Base-by-base conservation (phyloP, 1,139 yeast genomes). In the Taphrina confusa region DNA sequence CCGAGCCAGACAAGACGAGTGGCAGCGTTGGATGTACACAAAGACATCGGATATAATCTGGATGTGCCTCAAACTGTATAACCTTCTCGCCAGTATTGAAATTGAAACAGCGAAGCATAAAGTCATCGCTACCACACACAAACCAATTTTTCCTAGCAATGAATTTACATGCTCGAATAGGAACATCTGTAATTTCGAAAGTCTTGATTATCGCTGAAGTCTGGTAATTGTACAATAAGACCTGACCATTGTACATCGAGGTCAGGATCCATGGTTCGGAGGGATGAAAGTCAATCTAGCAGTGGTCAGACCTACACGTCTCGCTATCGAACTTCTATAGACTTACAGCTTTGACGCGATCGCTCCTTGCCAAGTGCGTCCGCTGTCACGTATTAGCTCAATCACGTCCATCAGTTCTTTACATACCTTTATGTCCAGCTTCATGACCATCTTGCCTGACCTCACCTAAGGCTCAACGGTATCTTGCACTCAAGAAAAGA, bases 91-190 rank as follows among this genome's bases (percentile, higher is more conserved):
- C 92, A 31, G 98, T 92, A 74, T 90, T 89, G 77, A 89, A 90
- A 74, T 92, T 92, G 78, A 84, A 92, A 23, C 92, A 95, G 69
- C 98, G 82, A 63, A 92, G 78, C 72, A 87, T 92, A 79, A 86
- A 91, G 75, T 92, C 99, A 73, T 92, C 99, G 60, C 95, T 82
- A 40, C 98, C 98, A 44, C 91, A 92, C 64, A 91, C 87, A 70
- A 94, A 84, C 98, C 98, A 94, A 76, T 90, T 91, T 77, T 92
- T 92, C 69, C 98, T 83, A 30, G 97, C 94, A 71, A 92, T 85
- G 69, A 92, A 92, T 68, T 85, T 85, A 68, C 97, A 97, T 9
- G 97, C 87, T 74, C 99, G 85, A 8, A 91, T 94, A 2, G 99
- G 99, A 65, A 91, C 82, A 67, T 89, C 94, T 23, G 97, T 85